Base-by-base conservation (phyloP, 164 flowering plant species). In the Houttuynia cordata region DNA sequence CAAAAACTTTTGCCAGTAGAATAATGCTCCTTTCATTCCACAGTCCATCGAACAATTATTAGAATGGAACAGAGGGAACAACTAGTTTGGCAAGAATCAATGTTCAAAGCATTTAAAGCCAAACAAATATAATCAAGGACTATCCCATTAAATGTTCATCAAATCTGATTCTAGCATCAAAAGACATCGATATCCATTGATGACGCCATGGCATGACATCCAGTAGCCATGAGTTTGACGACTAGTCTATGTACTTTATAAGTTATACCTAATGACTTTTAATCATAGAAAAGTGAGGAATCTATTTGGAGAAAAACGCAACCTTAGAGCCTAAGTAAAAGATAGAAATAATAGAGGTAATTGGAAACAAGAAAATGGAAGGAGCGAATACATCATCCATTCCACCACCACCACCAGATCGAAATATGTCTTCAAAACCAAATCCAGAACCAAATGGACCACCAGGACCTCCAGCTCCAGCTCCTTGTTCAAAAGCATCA, bases 401-500 rank as follows among this genome's bases (percentile, higher is more conserved):
- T 20, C 78, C 72, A 40, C 53, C n/a, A n/a, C n/a, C n/a, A n/a
- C n/a, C 70, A 10, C 19, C 45, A 41, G 68, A 63, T 19, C 63
- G 24, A 67, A 78, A 74, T 53, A 83, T 62, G 62, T 76, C 76
- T 24, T 70, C 81, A 67, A 84, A 83, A 66, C 58, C 61, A 62
- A 78, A 69, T 12, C 76, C 79, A 64, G 74, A 72, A 59, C 74
- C 78, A 49, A 60, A 68, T 64, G 68, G 69, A 18, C 75, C 77
- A 17, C 69, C 56, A 19, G 61, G 34, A 62, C 76, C 82, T 49
- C 70, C 81, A 30, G 37, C 37, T 39, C 56, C 60, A 57, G 58
- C 63, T 54, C 70, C 73, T 49, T 71, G 75, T 63, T 81, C 83
- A 77, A 70, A 92, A 66, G 85, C 80, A 47, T 87, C 96, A 79